A percentile compares a stretch with the other conserved stretches of the same genome.
Evolutionary conservation across 2,329 filamentous ascomycete genomes (phyloP).

Genomic region (Penicillium psychrosexuale): DNA sequence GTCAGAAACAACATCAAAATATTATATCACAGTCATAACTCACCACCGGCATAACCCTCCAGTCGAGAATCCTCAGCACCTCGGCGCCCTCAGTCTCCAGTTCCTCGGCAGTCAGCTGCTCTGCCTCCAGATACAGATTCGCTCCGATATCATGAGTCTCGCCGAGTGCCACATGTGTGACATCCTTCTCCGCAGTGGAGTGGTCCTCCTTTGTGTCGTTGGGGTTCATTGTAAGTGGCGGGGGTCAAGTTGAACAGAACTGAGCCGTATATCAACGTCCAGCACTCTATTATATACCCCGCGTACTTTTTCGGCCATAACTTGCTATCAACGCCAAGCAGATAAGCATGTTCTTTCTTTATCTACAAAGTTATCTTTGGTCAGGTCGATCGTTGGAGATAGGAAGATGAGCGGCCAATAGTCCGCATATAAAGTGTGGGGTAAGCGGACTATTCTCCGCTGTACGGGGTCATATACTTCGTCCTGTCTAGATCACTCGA

Average conservation of each 20-base stretch:
- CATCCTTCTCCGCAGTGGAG: constrained; percentile 19
- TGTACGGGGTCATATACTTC: background rate
- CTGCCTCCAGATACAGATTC: constrained; percentile 46
- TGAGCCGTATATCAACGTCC: background rate
- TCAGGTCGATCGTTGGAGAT: background rate
- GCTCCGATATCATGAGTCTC: constrained; percentile 43
- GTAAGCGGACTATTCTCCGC: constrained; percentile 5
- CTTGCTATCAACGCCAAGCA: constrained; percentile 10
- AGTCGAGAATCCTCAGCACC: constrained; percentile 46
- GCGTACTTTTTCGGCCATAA: background rate
- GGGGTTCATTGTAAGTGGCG: background rate
- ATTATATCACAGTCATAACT: background rate
- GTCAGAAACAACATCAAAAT: constrained; percentile 18
- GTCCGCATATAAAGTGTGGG: background rate
- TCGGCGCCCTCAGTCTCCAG: constrained; percentile 43
- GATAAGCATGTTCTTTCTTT: constrained; percentile 8
- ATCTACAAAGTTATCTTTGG: background rate
- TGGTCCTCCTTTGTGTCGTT: constrained; percentile 20
- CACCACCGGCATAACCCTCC: constrained; percentile 49
- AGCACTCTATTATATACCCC: background rate
- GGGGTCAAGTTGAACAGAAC: background rate
- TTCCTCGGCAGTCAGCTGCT: constrained; percentile 44
- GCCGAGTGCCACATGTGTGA: constrained; percentile 18
- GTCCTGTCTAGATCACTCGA: background rate
- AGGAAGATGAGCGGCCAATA: constrained; percentile 1